phyloP scores from a whole-genome alignment of 2,329 filamentous ascomycete species.

The Fusarium pseudoanthophilum region DNA sequence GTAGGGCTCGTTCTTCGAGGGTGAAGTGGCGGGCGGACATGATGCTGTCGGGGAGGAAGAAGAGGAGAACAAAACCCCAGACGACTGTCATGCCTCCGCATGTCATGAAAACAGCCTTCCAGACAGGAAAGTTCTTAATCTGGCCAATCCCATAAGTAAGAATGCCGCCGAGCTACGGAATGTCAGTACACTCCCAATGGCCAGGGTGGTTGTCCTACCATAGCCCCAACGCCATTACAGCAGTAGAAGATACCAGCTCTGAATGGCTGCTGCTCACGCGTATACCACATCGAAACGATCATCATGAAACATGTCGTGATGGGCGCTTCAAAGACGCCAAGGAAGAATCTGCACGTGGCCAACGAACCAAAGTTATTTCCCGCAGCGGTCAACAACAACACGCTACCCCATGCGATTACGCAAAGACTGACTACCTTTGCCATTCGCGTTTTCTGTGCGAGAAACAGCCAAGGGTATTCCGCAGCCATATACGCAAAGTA shows the following conservation, averaged over 20 bases:
- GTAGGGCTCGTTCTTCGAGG: slow-evolving; percentile 52
- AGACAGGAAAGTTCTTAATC: slow-evolving; percentile 55
- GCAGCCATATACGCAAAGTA: slow-evolving; percentile 61
- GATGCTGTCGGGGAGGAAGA: slow-evolving; percentile 59
- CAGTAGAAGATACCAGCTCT: slow-evolving; percentile 52
- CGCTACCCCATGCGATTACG: slow-evolving; percentile 49
- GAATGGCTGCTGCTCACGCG: slow-evolving; percentile 56
- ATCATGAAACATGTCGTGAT: slow-evolving; percentile 63
- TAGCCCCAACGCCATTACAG: slow-evolving; percentile 56
- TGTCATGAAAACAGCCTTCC: slow-evolving; percentile 64
- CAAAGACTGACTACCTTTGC: slow-evolving; percentile 49
- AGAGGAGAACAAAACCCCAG: slow-evolving; percentile 57
- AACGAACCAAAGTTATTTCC: slow-evolving; percentile 55
- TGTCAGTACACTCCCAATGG: background rate
- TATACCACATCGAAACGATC: slow-evolving; percentile 62
- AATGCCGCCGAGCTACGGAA: slow-evolving; percentile 50
- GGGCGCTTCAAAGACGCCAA: slow-evolving; percentile 59
- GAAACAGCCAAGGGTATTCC: slow-evolving; percentile 52
- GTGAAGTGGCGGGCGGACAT: slow-evolving; percentile 47
- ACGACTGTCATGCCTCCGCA: slow-evolving; percentile 60
- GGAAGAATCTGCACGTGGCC: slow-evolving; percentile 56
- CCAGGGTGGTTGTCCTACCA: slow-evolving; percentile 28
- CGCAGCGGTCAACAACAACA: slow-evolving; percentile 57
- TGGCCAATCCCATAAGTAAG: slow-evolving; percentile 65
- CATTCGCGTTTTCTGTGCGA: slow-evolving; percentile 51